Evolutionary conservation across 1,139 yeast species (phyloP).

Genomic region (Zygosaccharomyces pseudobailii): DNA sequence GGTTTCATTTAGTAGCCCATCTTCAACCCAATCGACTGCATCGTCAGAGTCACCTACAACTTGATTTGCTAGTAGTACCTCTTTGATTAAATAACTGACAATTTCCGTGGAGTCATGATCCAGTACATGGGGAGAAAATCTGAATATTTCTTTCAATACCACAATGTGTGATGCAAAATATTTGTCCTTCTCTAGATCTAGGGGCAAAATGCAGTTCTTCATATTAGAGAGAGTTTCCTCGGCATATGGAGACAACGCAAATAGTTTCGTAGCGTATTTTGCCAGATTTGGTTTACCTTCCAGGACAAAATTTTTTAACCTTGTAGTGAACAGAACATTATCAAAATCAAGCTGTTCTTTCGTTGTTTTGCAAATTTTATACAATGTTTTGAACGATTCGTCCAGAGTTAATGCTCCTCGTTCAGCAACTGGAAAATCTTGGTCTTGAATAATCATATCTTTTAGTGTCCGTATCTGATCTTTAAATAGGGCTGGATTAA

Average conservation of each 20-base stretch:
- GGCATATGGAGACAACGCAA: slow-evolving; percentile 46
- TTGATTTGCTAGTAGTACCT: slow-evolving; percentile 51
- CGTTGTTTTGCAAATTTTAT: slow-evolving; percentile 48
- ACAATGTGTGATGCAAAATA: slow-evolving; percentile 55
- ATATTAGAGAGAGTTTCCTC: slow-evolving; percentile 41
- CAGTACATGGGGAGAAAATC: slow-evolving; percentile 47
- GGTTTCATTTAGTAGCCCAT: slow-evolving; percentile 39
- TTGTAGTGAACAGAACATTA: slow-evolving; percentile 38
- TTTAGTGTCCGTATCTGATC: slow-evolving; percentile 53
- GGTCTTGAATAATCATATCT: slow-evolving; percentile 38
- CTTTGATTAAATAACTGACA: slow-evolving; percentile 56
- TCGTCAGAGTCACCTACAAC: slow-evolving; percentile 30
- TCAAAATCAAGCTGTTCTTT: slow-evolving; percentile 25
- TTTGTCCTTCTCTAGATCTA: slow-evolving; percentile 37
- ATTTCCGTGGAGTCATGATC: slow-evolving; percentile 55
- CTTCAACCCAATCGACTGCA: slow-evolving; percentile 48
- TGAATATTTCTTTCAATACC: slow-evolving; percentile 56
- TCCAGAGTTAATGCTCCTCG: slow-evolving; percentile 25
- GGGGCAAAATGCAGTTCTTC: slow-evolving; percentile 47
- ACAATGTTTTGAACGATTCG: slow-evolving; percentile 53
- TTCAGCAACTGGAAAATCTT: slow-evolving; percentile 21
- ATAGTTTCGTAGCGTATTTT: slow-evolving; percentile 56
- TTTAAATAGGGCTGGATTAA: slow-evolving; percentile 61
- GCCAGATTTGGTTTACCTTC: slow-evolving; percentile 61
- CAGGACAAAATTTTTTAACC: slow-evolving; percentile 43